Percentiles rank a stretch among this genome's conserved stretches.
Evolutionary conservation across 2,329 filamentous ascomycete genomes (phyloP).

Genomic region (Sporothrix humicola): DNA sequence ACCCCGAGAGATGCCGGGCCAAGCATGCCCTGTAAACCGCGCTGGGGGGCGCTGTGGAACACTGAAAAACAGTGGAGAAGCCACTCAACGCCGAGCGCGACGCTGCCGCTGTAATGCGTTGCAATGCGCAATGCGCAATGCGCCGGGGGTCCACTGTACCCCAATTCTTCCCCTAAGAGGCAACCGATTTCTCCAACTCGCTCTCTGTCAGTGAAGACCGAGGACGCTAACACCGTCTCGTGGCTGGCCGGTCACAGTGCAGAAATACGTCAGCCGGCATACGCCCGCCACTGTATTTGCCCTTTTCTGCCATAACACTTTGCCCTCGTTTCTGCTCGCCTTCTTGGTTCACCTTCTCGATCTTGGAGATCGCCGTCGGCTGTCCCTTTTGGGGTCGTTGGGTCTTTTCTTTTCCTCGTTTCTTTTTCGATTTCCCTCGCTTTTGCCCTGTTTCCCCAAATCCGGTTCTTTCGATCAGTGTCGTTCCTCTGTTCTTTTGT

Average conservation of each 20-base stretch:
- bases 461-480: background rate
- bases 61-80: background rate
- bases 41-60: background rate
- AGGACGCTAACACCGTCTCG: background rate
- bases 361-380: background rate
- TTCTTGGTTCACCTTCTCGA: background rate
- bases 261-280: background rate
- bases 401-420: background rate
- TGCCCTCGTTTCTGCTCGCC: background rate
- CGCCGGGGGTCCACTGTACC: background rate
- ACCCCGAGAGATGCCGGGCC: slow-evolving; percentile 5
- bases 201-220: background rate
- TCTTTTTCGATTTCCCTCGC: background rate
- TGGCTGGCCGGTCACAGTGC: background rate
- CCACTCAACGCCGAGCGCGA: background rate
- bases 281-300: background rate
- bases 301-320: too few species aligned
- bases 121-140: too few species aligned
- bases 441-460: background rate
- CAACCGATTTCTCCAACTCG: background rate
- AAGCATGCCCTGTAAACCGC: background rate
- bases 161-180: background rate
- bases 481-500: background rate
- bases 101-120: background rate
- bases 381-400: background rate